Percentiles rank a stretch among this genome's conserved stretches.
Evolutionary conservation across 306 rosid genomes (phyloP).

Genomic region (Macrotyloma uniflorum): DNA sequence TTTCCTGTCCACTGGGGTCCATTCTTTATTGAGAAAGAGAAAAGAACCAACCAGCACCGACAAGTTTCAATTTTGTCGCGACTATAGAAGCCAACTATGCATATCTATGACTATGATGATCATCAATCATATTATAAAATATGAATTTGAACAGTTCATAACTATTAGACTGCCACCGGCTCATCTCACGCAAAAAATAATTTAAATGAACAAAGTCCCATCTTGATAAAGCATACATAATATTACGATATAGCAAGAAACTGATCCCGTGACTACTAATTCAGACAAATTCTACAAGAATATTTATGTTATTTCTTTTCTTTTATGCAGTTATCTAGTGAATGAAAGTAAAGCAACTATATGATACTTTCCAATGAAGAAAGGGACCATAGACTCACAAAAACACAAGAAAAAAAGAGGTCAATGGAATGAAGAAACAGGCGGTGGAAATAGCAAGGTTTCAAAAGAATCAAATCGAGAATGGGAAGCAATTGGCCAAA

Average conservation of each 20-base stretch:
- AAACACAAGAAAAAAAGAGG: background rate
- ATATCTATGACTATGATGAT: background rate
- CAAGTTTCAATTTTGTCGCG: conserved; percentile 36
- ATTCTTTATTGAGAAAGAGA: background rate
- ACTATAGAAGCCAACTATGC: background rate
- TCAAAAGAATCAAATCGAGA: conserved; percentile 22
- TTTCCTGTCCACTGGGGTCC: conserved; percentile 30
- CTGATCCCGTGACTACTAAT: background rate
- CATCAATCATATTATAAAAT: background rate
- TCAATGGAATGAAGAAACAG: background rate
- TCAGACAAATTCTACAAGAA: background rate
- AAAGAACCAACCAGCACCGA: conserved; percentile 34
- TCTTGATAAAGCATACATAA: background rate
- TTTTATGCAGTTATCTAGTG: background rate
- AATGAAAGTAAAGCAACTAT: conserved; percentile 6
- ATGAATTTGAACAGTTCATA: background rate
- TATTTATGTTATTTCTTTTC: conserved; percentile 17
- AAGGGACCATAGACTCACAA: conserved; percentile 22
- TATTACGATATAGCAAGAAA: background rate
- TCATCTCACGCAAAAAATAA: background rate
- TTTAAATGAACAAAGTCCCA: background rate
- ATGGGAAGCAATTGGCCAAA: conserved; percentile 33
- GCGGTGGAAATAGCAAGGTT: background rate
- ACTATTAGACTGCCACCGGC: background rate
- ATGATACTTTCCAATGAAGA: conserved; percentile 1